Base-by-base conservation (phyloP, 78 protist genomes). In the Dictyostelium capitatum region DNA sequence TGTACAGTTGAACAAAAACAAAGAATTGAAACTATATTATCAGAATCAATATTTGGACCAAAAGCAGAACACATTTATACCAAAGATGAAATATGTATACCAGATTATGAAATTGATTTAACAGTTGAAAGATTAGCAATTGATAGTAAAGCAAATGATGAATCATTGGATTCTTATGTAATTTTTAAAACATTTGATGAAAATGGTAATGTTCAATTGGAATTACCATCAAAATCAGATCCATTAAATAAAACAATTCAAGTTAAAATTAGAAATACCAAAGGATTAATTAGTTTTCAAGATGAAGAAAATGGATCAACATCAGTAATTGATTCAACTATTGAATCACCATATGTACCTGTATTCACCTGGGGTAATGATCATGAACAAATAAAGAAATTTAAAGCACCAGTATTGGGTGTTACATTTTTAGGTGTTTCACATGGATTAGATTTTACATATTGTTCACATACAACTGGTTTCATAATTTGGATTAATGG, bases 401-500 rank as follows among this genome's bases (percentile, higher is more conserved):
- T 96, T 30, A 62, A 23, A 50, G 92, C 96, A 37, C 97, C 97
- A n/a, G 57, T 56, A n/a, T 92, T 96, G 1, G 97, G 96, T 32
- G 50, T 96, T 11, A 93, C 97, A 12, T 79, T 96, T 56, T 70
- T 96, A 14, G 97, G 97, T 32, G 81, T 89, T 28, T 32, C 87
- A 1, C 95, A 96, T 67, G 97, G 97, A 7, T 96, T 96, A 15
- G 95, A 94, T 65, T 53, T 82, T 1, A 57, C 17, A 37, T 93
- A 92, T 25, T 20, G 75, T 6, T 67, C 75, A 17, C 79, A 84
- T 14, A 96, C 97, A 10, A 90, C 97, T 11, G 97, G 97, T 19
- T 96, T 96, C 53, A 84, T 96, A 28, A 59, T 96, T 47, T 96
- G 97, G 97, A 74, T 96, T 46, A 79, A 90, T 59, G 90, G 95